These are phyloP conservation scores for Talaromyces rugulosus DNA, from an alignment of 2,329 filamentous ascomycete species.

Conservation along the genomic window DNA sequence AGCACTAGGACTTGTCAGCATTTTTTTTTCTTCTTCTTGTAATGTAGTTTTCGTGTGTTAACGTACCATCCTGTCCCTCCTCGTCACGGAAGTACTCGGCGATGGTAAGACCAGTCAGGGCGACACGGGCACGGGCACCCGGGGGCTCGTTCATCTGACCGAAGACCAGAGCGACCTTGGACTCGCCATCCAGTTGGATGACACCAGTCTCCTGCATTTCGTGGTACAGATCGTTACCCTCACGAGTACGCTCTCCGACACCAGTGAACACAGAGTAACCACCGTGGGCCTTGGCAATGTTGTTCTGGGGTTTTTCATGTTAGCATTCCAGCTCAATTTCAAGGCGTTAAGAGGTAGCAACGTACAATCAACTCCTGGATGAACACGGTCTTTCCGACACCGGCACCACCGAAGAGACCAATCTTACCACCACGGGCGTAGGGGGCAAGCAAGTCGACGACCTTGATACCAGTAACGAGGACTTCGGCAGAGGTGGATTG, in stretches of 20 bases:
- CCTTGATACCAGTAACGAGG: conserved; percentile 99
- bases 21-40: neutral
- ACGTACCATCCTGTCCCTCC: conserved; percentile 79
- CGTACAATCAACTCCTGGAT: conserved; percentile 97
- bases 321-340: neutral
- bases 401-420: conserved; percentile 99
- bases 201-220: conserved; percentile 99
- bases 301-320: conserved; percentile 61
- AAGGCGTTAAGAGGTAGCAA: conserved; percentile 13
- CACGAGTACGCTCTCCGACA: conserved; percentile 99
- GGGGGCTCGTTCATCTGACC: conserved; percentile 99
- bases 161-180: conserved; percentile 98
- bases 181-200: conserved; percentile 98
- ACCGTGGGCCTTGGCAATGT: conserved; percentile 99
- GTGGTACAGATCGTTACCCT: conserved; percentile 99
- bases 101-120: conserved; percentile 73
- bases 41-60: conserved; percentile 10
- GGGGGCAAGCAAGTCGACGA: conserved; percentile 96
- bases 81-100: conserved; percentile 76
- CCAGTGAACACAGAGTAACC: conserved; percentile 99
- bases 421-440: conserved; percentile 99
- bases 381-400: conserved; percentile 99
- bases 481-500: conserved; percentile 96
- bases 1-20: conserved; percentile 58
- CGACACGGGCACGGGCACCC: conserved; percentile 98